Evolutionary conservation across 1,139 yeast genomes (phyloP).

Genomic region (Candida tetrigidarum): DNA sequence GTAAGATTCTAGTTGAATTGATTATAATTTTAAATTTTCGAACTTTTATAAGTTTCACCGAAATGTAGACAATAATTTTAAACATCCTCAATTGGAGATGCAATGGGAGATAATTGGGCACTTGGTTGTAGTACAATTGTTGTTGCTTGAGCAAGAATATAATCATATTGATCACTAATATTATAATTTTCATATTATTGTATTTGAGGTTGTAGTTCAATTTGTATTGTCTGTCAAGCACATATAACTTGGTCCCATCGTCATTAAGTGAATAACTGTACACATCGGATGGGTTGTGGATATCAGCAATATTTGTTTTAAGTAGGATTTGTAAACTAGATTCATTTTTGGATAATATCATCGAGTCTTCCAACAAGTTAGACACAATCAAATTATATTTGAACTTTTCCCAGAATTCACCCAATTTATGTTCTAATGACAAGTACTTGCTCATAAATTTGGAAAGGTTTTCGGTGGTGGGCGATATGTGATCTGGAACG

Average conservation of each 20-base stretch:
- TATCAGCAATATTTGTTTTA: not conserved
- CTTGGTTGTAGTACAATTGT: constrained; percentile 8
- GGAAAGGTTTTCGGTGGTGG: constrained; percentile 28
- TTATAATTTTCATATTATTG: constrained; percentile 19
- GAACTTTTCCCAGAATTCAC: constrained; percentile 45
- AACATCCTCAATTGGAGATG: constrained; percentile 22
- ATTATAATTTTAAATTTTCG: constrained; percentile 29
- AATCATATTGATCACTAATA: constrained; percentile 26
- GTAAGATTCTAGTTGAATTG: constrained; percentile 28
- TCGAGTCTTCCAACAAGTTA: constrained; percentile 45
- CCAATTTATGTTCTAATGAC: constrained; percentile 20
- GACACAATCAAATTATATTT: constrained; percentile 46
- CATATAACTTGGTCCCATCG: constrained; percentile 24
- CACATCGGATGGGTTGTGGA: not conserved
- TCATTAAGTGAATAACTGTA: constrained; percentile 12
- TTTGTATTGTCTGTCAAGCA: constrained; percentile 21
- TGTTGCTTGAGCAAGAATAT: constrained; percentile 30
- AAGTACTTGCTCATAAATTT: constrained; percentile 36
- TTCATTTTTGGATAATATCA: constrained; percentile 49
- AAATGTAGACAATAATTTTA: constrained; percentile 34
- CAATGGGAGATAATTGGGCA: constrained; percentile 2
- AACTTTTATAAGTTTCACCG: constrained; percentile 35
- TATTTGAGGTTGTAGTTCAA: constrained; percentile 13
- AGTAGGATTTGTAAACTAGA: constrained; percentile 26
- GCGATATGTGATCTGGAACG: constrained; percentile 8